A percentile compares a stretch with the other conserved stretches of the same genome.
phyloP scores from a whole-genome alignment of 768 basidiomycete genomes.

The Termitomyces sp. region DNA sequence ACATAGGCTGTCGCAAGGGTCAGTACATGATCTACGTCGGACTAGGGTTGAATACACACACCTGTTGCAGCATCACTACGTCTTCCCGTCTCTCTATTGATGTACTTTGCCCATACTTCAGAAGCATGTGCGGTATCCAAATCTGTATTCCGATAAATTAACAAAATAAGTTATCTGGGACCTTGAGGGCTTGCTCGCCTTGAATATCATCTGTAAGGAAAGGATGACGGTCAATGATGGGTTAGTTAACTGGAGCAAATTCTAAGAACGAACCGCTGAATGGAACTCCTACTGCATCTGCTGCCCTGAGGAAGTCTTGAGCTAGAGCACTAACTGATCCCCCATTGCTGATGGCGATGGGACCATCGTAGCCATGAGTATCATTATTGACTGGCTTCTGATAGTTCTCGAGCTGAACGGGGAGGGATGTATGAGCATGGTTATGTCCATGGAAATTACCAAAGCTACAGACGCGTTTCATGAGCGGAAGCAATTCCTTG shows the following conservation, averaged over 20 bases:
- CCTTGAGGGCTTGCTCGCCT: slow-evolving; percentile 23
- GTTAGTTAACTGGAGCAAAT: neutral
- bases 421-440: neutral
- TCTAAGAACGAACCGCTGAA: slow-evolving; percentile 46
- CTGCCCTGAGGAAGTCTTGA: slow-evolving; percentile 63
- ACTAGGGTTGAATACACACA: slow-evolving; percentile 14
- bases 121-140: slow-evolving; percentile 53
- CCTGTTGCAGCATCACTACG: slow-evolving; percentile 69
- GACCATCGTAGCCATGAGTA: slow-evolving; percentile 66
- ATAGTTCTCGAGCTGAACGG: slow-evolving; percentile 61
- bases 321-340: slow-evolving; percentile 58
- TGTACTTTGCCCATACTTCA: slow-evolving; percentile 75
- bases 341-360: slow-evolving; percentile 70
- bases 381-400: slow-evolving; percentile 67
- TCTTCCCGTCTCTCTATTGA: slow-evolving; percentile 67
- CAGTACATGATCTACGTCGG: neutral
- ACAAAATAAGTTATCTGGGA: neutral
- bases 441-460: neutral
- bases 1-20: slow-evolving; percentile 42
- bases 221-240: neutral
- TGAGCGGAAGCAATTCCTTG: slow-evolving; percentile 62
- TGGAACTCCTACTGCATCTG: slow-evolving; percentile 55
- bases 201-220: slow-evolving; percentile 54
- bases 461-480: slow-evolving; percentile 48
- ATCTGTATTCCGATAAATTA: slow-evolving; percentile 26